Evolutionary conservation across 2,329 filamentous ascomycete genomes (phyloP), one percentile per base, ranked within the genome.

Genomic region (Fusarium sacchari): DNA sequence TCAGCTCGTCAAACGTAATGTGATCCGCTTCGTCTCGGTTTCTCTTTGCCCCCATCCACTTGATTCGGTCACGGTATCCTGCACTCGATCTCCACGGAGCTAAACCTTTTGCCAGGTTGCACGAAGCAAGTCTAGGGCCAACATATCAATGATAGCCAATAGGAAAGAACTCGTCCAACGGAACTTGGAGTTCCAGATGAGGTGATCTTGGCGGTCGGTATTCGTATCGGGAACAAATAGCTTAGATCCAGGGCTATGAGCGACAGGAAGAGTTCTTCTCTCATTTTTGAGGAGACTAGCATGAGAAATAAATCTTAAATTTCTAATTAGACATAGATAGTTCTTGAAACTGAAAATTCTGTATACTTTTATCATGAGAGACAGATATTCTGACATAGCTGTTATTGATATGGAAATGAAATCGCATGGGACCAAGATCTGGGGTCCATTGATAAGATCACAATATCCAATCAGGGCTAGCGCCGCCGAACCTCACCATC

Each of bases 371-470:
- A 20, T 28, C 7, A 9, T 14, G 4, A 34, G 3, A 39, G 4
- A 40, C 4, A 20, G 15, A 28, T 40, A 24, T 20, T 6, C 3
- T 26, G 2, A 8, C 10, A 11, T 15, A 14, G 4, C n/a, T 12
- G 20, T 32, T 5, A 3, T 13, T 24, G 11, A 6, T 13, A 32
- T 28, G 6, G 34, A 24, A 26, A 28, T 58, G n/a, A 26, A 26
- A 6, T 42, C 17, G n/a, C 17, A 34, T 26, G 9, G 26, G 15
- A 55, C 32, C 7, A 22, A 26, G 34, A 44, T 53, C 49, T 36
- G 42, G 59, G 46, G 52, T 47, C 59, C 69, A 74, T 69, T 42
- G 68, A 74, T 69, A 69, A 74, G 71, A 74, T 62, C 61, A 24
- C 17, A 22, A 26, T 13, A 20, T 47, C 70, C 49, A 55, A 55